Percentiles rank a stretch among this genome's conserved stretches.
phyloP scores from a whole-genome alignment of 2,329 filamentous ascomycete species.

The Colletotrichum incanum region DNA sequence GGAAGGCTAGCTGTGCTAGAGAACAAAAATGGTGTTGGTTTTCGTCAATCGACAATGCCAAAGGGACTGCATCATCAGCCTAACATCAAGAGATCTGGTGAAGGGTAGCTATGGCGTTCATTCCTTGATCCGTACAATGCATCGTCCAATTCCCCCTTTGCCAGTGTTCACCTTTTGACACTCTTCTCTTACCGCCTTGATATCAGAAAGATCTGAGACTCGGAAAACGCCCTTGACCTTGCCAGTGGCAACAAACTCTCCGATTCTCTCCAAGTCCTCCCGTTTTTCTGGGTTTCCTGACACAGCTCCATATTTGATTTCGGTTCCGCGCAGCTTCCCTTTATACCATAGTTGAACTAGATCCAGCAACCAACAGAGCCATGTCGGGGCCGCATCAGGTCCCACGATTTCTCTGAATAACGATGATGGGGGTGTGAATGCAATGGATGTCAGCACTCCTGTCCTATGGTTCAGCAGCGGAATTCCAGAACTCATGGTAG shows the following conservation, averaged over 20 bases:
- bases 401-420: conserved; percentile 53
- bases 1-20: too few relatives aligned
- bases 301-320: conserved; percentile 60
- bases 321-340: conserved; percentile 61
- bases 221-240: conserved; percentile 61
- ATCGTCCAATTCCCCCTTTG: conserved; percentile 61
- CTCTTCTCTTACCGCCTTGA: conserved; percentile 58
- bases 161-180: conserved; percentile 58
- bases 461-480: conserved; percentile 54
- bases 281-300: conserved; percentile 60
- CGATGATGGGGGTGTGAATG: conserved; percentile 53
- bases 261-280: conserved; percentile 60
- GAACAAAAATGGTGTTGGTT: too few relatives aligned
- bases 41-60: neutral
- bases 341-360: conserved; percentile 58
- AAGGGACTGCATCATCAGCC: neutral
- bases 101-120: neutral
- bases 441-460: conserved; percentile 60
- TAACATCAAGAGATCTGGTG: too few relatives aligned
- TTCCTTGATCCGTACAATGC: conserved; percentile 53
- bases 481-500: conserved; percentile 57
- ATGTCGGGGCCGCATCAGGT: conserved; percentile 51
- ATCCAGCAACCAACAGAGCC: conserved; percentile 55
- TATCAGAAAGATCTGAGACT: conserved; percentile 58
- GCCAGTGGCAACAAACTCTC: conserved; percentile 58